phyloP scores from a whole-genome alignment of 495 filamentous ascomycete species.

The Xylaria venustula region DNA sequence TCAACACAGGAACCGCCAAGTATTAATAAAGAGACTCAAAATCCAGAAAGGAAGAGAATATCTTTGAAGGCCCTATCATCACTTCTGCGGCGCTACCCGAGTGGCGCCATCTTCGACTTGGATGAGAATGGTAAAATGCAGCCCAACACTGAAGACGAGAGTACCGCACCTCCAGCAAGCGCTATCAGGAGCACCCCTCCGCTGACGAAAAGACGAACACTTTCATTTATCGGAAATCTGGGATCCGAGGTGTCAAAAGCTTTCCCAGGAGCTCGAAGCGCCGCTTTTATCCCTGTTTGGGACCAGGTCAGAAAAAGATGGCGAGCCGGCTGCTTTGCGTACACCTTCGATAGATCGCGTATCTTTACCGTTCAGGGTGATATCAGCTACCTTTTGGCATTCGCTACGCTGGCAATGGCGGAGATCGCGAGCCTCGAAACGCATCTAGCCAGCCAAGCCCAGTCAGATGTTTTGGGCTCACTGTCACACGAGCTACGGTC shows the following conservation, averaged over 20 bases:
- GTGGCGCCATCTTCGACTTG: slow-evolving; percentile 58
- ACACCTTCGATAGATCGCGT: slow-evolving; percentile 47
- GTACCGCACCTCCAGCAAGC: neutral
- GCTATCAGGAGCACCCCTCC: slow-evolving; percentile 3
- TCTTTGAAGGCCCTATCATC: slow-evolving; percentile 45
- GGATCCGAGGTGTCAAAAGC: slow-evolving; percentile 2
- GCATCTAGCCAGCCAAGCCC: slow-evolving; percentile 41
- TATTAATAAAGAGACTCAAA: slow-evolving; percentile 19
- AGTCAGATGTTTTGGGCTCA: slow-evolving; percentile 67
- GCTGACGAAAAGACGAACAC: neutral
- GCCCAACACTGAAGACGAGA: slow-evolving; percentile 1
- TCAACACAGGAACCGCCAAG: slow-evolving; percentile 28
- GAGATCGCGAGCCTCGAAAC: slow-evolving; percentile 52
- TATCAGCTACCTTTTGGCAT: slow-evolving; percentile 43
- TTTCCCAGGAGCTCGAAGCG: slow-evolving; percentile 50
- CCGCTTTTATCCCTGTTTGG: slow-evolving; percentile 64
- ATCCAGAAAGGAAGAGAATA: neutral
- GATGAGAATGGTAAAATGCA: slow-evolving; percentile 43
- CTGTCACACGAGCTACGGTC: slow-evolving; percentile 75
- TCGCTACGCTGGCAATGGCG: slow-evolving; percentile 58
- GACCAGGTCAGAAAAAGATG: slow-evolving; percentile 63
- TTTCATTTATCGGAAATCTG: slow-evolving; percentile 5
- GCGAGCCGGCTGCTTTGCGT: slow-evolving; percentile 66
- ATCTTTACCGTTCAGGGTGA: slow-evolving; percentile 42
- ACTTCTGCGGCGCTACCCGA: slow-evolving; percentile 58